phyloP scores from a whole-genome alignment of 306 rosid species.

The Rubus idaeus region DNA sequence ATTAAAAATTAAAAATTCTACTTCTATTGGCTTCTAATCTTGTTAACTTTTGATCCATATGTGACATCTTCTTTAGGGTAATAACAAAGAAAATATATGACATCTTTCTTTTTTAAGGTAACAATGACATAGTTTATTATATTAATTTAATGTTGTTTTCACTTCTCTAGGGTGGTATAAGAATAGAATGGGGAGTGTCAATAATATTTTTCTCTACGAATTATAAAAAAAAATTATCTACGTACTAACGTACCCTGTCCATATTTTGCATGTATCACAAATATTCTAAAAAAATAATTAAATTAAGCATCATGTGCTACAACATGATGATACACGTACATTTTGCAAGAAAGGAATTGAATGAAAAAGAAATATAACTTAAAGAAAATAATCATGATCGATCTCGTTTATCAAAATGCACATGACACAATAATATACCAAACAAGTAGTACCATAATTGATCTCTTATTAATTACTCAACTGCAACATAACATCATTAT shows the following conservation, averaged over 20 bases:
- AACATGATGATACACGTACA: background rate
- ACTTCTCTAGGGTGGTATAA: background rate
- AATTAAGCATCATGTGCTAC: background rate
- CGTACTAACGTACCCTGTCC: background rate
- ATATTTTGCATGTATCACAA: background rate
- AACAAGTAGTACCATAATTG: background rate
- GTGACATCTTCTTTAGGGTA: background rate
- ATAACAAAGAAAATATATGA: too few relatives aligned
- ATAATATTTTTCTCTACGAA: too few relatives aligned
- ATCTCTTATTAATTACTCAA: background rate
- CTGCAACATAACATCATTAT: slow-evolving; percentile 13
- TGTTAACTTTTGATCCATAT: background rate
- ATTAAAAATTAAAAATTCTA: too few relatives aligned
- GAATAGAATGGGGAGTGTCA: background rate
- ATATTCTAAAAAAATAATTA: background rate
- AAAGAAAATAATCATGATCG: background rate
- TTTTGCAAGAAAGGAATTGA: background rate
- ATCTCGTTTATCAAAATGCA: background rate
- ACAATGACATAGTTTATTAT: too few relatives aligned
- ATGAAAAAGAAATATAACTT: background rate
- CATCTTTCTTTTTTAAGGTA: background rate
- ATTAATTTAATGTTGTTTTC: background rate
- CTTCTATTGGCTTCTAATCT: background rate
- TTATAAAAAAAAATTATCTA: too few relatives aligned
- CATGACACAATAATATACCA: background rate